Base-by-base conservation (phyloP, 2,329 filamentous ascomycete species). In the Dryadomyces sulphureus region DNA sequence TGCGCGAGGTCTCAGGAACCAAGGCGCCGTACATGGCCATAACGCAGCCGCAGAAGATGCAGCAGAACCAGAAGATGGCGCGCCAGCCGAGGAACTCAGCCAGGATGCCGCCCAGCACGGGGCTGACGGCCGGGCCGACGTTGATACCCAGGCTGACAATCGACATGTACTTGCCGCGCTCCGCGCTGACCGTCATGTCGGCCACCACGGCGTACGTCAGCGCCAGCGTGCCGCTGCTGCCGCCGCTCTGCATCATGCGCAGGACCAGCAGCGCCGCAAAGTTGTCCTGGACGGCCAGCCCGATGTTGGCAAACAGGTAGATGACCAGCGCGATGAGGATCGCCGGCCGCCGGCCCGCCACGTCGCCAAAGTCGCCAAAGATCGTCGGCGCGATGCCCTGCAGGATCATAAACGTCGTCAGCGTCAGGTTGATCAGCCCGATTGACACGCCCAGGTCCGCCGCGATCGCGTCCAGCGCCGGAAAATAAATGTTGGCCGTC, bases 91-190 rank as follows among this genome's bases (percentile, higher is more conserved):
- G 65, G 49, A 72, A 81, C 51, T 81, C 65, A 17, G 70, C 69
- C 17, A 86, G 59, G 1, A 84, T 51, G 1, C 80, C 81, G 14
- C 81, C 80, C 4, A 84, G 62, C 1, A 81, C 68, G 0, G 81
- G 79, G 0, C 75, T 70, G 5, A 77, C 46, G 1, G 72, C 62
- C 3, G 72, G 70, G 0, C 70, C 72, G 25, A 83, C 55, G 4
- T 79, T 75, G 45, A 73, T 65, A 16, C 73, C 77, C 4, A 68
- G 68, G 27, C 70, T 72, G n/a, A 79, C 74, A 49, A 79, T 72
- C 43, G 76, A 82, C 65, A 89, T 80, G 56, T 84, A 89, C 47
- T 71, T 74, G 3, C 84, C 85, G 53, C 85, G 67, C 58, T 90
- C 81, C 0, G 74, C 70, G 40, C 73, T 77, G 0, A 80, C 77